Percentiles rank a stretch among this genome's conserved stretches.
Conservation (phyloP, 2,329 filamentous ascomycete genomes). For the Aspergillus novoparasiticus region DNA sequence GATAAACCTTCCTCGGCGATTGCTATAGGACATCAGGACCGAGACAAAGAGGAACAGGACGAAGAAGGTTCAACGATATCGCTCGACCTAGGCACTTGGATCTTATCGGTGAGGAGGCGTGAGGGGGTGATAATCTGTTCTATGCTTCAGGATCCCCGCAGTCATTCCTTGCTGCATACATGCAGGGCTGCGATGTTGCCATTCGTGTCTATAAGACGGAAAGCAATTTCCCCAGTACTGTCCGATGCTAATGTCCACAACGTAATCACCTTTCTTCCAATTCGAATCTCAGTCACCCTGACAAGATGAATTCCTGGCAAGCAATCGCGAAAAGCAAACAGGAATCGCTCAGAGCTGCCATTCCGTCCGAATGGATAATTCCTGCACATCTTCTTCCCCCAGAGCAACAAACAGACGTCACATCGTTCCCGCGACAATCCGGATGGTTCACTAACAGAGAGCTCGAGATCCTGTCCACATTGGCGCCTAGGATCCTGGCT, state of each 20-base stretch:
- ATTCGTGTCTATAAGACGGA: neutral
- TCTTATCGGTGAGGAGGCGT: neutral
- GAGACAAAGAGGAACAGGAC: neutral
- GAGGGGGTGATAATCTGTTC: neutral
- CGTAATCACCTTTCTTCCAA: neutral
- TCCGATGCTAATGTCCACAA: neutral
- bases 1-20: neutral
- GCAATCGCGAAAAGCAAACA: constrained; percentile 48
- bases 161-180: neutral
- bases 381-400: constrained; percentile 57
- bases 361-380: constrained; percentile 62
- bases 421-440: constrained; percentile 55
- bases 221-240: neutral
- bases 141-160: neutral
- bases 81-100: neutral
- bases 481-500: constrained; percentile 36
- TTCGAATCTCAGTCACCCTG: neutral
- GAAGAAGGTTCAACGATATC: neutral
- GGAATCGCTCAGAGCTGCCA: constrained; percentile 48
- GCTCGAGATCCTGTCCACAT: constrained; percentile 51
- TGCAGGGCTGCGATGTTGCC: neutral
- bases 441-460: constrained; percentile 62
- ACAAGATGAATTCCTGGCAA: constrained; percentile 40
- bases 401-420: constrained; percentile 58
- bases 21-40: neutral